phyloP scores from a whole-genome alignment of 345 rosid genomes.

The Cardiospermum halicacabum region DNA sequence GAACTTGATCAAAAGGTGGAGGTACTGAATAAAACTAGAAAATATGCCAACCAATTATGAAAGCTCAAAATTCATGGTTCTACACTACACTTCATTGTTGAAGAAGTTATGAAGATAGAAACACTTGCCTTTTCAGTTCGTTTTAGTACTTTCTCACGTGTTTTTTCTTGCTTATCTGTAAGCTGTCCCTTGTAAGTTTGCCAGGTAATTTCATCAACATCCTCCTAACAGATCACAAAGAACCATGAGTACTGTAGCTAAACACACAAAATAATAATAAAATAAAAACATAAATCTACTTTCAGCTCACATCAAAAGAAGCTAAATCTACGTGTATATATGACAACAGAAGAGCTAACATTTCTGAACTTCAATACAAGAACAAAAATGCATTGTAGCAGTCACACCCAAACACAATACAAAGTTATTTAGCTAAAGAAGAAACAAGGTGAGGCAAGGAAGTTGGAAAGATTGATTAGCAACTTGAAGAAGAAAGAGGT shows the following conservation, averaged over 20 bases:
- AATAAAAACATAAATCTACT: neutral
- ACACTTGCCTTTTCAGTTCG: conserved; percentile 66
- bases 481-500: neutral
- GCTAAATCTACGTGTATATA: neutral
- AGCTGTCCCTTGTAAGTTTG: conserved; percentile 93
- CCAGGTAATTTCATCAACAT: conserved; percentile 87
- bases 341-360: neutral
- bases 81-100: neutral
- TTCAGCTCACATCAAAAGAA: neutral
- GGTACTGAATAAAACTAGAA: neutral
- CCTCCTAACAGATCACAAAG: conserved; percentile 51
- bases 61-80: neutral
- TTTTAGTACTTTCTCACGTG: conserved; percentile 77
- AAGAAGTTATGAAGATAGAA: conserved; percentile 7
- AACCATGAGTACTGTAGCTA: conserved; percentile 6
- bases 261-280: too few relatives aligned
- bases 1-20: neutral
- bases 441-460: neutral
- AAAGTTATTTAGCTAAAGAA: neutral
- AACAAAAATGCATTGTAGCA: neutral
- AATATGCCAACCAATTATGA: neutral
- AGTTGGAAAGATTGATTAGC: neutral
- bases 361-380: neutral
- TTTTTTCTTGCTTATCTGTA: conserved; percentile 94
- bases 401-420: neutral